Evolutionary conservation across 139 green algal species (phyloP).

Genomic region (Bryopsis sp.): DNA sequence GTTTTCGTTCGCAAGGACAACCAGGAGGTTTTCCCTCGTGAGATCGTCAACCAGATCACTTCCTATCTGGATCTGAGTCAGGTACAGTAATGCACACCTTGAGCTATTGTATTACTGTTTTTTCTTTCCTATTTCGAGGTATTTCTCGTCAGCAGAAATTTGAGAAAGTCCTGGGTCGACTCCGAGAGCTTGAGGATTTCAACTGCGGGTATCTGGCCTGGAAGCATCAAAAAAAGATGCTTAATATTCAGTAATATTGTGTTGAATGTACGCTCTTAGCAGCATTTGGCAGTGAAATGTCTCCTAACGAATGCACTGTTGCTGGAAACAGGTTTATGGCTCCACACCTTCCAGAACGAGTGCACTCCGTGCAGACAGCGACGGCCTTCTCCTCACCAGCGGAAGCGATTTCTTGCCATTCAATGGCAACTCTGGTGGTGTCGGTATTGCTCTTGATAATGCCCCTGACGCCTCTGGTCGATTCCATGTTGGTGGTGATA

Average conservation of each 20-base stretch:
- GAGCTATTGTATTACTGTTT: too few relatives aligned
- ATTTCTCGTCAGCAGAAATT: too few relatives aligned
- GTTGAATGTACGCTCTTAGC: too few relatives aligned
- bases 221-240: too few relatives aligned
- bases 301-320: too few relatives aligned
- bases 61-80: conserved; percentile 11
- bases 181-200: too few relatives aligned
- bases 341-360: neutral
- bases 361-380: neutral
- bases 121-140: too few relatives aligned
- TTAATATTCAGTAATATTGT: too few relatives aligned
- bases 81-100: neutral
- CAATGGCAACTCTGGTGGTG: conserved; percentile 5
- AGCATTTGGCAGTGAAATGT: neutral
- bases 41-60: conserved; percentile 11
- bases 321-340: conserved; percentile 13
- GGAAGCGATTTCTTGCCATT: neutral
- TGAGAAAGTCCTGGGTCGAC: too few relatives aligned
- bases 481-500: conserved; percentile 16
- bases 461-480: neutral
- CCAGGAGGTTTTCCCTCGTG: neutral
- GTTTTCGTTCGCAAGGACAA: conserved; percentile 2
- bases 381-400: neutral
- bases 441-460: neutral
- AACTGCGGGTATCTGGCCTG: too few relatives aligned